Evolutionary conservation across 1,284 basidiomycete species (phyloP).

Genomic region (Agaricales sp.): DNA sequence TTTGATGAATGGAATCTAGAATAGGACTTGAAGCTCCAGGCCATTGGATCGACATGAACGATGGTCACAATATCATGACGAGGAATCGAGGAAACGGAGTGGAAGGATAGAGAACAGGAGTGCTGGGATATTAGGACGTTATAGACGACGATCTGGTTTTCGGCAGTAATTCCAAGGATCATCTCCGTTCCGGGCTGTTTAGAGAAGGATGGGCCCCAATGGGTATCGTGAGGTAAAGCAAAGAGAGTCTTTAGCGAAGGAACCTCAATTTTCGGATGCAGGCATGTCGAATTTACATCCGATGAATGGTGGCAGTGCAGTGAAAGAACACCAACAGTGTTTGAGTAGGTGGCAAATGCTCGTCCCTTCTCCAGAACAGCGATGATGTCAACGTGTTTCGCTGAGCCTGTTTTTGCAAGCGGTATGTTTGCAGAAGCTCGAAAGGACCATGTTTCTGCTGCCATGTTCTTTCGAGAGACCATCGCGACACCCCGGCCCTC

Average conservation of each 20-base stretch:
- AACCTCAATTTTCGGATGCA: constrained; percentile 39
- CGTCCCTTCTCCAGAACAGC: constrained; percentile 56
- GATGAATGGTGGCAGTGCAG: constrained; percentile 28
- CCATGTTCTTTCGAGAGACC: constrained; percentile 19
- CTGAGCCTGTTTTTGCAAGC: constrained; percentile 28
- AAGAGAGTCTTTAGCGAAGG: constrained; percentile 38
- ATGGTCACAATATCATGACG: constrained; percentile 21
- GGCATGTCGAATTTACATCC: constrained; percentile 33
- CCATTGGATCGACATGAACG: constrained; percentile 85
- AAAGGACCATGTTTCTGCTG: constrained; percentile 55
- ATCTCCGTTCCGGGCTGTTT: constrained; percentile 32
- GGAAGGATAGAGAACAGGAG: constrained; percentile 31
- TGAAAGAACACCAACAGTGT: constrained; percentile 22
- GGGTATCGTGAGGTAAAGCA: constrained; percentile 20
- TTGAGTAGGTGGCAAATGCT: constrained; percentile 22
- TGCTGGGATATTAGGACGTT: constrained; percentile 36
- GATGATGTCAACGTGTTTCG: constrained; percentile 48
- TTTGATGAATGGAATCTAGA: constrained; percentile 26
- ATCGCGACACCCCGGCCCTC: constrained; percentile 57
- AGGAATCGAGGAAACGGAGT: constrained; percentile 32
- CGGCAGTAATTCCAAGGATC: constrained; percentile 51
- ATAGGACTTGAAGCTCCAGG: constrained; percentile 50
- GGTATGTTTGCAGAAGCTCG: constrained; percentile 33
- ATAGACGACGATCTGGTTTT: constrained; percentile 32
- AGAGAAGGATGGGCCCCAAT: constrained; percentile 55